These are phyloP conservation scores for Hortiboletus rubellus DNA, from an alignment of 1,284 basidiomycete species.

Conservation along the genomic window DNA sequence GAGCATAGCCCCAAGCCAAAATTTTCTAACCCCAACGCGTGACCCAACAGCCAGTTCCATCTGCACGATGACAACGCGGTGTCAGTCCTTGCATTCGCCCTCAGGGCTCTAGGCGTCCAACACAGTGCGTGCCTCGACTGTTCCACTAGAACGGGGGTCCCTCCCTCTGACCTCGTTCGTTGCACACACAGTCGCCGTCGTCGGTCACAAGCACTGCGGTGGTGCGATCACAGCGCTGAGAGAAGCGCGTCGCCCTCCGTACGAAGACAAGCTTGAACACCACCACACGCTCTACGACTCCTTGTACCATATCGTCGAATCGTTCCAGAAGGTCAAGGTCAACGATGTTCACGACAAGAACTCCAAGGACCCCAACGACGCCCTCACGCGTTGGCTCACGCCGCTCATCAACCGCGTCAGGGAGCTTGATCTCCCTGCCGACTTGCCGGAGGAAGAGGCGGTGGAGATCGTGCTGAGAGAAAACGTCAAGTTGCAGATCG, in stretches of 20 bases:
- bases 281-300: constrained; percentile 19
- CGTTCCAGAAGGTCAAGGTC: not conserved
- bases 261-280: not conserved
- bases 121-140: constrained; percentile 15
- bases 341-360: constrained; percentile 7
- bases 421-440: constrained; percentile 43
- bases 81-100: constrained; percentile 25
- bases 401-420: constrained; percentile 54
- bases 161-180: not conserved
- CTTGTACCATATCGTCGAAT: constrained; percentile 8
- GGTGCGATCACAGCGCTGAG: constrained; percentile 23
- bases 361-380: constrained; percentile 17
- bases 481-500: constrained; percentile 77
- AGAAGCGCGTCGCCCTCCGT: not conserved
- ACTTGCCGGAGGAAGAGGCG: constrained; percentile 39
- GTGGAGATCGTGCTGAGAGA: constrained; percentile 50
- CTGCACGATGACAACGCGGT: constrained; percentile 23
- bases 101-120: constrained; percentile 16
- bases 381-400: constrained; percentile 67
- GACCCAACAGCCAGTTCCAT: constrained; percentile 25
- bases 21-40: not conserved
- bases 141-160: not conserved
- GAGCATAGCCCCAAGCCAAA: not conserved
- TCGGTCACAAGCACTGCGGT: constrained; percentile 31
- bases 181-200: constrained; percentile 17